Base-by-base conservation (phyloP, 2,329 filamentous ascomycete genomes). In the Arthrobotrys conoides region DNA sequence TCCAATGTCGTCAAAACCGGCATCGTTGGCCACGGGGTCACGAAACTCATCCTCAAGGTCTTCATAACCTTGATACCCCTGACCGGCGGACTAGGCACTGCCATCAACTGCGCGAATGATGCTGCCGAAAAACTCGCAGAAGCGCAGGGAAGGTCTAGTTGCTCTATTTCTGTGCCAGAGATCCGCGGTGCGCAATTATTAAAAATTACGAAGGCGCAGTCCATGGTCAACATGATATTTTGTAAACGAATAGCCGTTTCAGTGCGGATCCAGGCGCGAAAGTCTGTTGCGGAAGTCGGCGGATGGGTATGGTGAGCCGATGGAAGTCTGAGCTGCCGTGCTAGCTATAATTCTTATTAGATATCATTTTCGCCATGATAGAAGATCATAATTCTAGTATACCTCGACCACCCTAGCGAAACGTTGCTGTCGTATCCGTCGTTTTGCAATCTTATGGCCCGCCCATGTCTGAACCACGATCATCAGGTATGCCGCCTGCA, bases 381-480 rank as follows among this genome's bases (percentile, higher is more conserved):
- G 16, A 30, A 38, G 20, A n/a, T n/a, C n/a, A n/a, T n/a, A 16
- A 59, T 1, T 18, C 16, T 1, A 36, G 22, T 36, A 46, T 67
- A 71, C 73, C 61, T 77, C 73, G 5, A 77, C 6, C 5, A 71
- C 67, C 16, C 67, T 55, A 10, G 73, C 53, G 24, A 77, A 71
- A 14, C 73, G 20, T n/a, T 71, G 67, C 18, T 71, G 73, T 6
- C 73, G 20, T 55, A 67, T 71, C n/a, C 73, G 46, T 14, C 73
- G 38, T 18, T 77, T 77, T n/a, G 73, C 73, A 2, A 77, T 36
- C 27, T 61, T 63, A 33, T 77, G 66, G 1, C 73, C 73, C n/a
- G 73, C 67, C 73, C 73, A 77, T 2, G 73, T 71, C 33, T 77
- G 73, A 22, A 71, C 73, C n/a, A 77, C 73, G 38, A 77, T 67